A percentile compares a stretch with the other conserved stretches of the same genome.
phyloP scores from a whole-genome alignment of 73 alveolate genomes.

The Loxodes magnus region DNA sequence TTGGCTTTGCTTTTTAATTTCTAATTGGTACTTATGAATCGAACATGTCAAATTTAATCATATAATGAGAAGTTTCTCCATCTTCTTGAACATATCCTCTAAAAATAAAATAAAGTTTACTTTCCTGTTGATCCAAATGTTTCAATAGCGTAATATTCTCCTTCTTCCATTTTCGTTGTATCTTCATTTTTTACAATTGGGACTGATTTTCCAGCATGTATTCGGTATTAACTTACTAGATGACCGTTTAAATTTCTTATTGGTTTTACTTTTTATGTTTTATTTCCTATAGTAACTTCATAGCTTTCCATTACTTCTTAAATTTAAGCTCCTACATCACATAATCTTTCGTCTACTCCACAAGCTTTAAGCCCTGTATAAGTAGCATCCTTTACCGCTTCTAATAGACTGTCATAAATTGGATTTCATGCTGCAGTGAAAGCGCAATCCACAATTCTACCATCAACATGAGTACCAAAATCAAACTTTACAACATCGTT shows the following conservation, averaged over 20 bases:
- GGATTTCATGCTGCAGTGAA: conserved; percentile 94
- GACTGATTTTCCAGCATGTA: conserved; percentile 93
- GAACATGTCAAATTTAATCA: conserved; percentile 73
- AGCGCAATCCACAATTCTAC: conserved; percentile 89
- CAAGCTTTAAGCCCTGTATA: conserved; percentile 84
- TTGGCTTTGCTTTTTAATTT: conserved; percentile 71
- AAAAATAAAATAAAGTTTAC: not conserved
- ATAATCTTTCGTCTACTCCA: conserved; percentile 93
- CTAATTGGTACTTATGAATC: conserved; percentile 63
- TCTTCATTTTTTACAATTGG: conserved; percentile 85
- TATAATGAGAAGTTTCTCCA: conserved; percentile 86
- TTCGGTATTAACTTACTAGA: conserved; percentile 66
- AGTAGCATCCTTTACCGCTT: conserved; percentile 95
- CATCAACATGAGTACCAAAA: conserved; percentile 93
- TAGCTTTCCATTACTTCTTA: conserved; percentile 94
- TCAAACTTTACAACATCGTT: conserved; percentile 90
- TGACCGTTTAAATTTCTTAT: conserved; percentile 89
- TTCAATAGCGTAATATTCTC: conserved; percentile 94
- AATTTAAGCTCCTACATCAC: conserved; percentile 93
- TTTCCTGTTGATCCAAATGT: conserved; percentile 97
- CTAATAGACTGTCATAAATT: conserved; percentile 68
- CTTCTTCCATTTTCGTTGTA: conserved; percentile 83
- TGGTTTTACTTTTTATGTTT: conserved; percentile 71
- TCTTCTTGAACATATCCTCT: conserved; percentile 85
- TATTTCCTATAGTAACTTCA: conserved; percentile 85